Evolutionary conservation across 768 basidiomycete genomes (phyloP).

Genomic region (Mycena kentingensis): DNA sequence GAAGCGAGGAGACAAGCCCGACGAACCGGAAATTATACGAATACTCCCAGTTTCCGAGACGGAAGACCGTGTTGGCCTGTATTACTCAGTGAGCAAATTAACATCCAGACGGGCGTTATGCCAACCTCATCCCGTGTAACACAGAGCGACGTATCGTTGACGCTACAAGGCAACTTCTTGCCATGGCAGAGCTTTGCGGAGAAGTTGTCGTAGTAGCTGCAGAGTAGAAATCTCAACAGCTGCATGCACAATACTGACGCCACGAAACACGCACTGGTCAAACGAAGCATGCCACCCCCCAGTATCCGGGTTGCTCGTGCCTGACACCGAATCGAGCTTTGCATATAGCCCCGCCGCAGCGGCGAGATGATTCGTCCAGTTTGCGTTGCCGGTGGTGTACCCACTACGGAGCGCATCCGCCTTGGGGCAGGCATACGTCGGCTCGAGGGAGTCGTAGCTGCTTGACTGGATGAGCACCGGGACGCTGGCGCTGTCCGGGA

Average conservation of each 20-base stretch:
- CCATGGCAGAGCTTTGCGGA: conserved; percentile 53
- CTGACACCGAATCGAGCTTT: conserved; percentile 45
- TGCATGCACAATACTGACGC: not conserved
- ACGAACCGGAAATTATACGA: conserved; percentile 45
- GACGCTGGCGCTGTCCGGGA: conserved; percentile 38
- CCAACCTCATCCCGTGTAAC: conserved; percentile 44
- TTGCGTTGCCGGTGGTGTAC: conserved; percentile 42
- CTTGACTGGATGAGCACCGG: conserved; percentile 43
- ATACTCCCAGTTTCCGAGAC: conserved; percentile 64
- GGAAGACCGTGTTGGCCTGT: conserved; percentile 53
- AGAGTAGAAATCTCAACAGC: not conserved
- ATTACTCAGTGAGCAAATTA: not conserved
- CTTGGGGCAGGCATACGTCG: conserved; percentile 43
- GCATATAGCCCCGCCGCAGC: conserved; percentile 41
- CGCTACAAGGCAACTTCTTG: conserved; percentile 46
- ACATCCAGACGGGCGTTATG: not conserved
- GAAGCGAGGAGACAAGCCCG: not conserved
- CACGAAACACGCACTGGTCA: conserved; percentile 43
- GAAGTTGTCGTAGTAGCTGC: conserved; percentile 54
- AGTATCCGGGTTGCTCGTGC: conserved; percentile 39
- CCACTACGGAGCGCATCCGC: conserved; percentile 35
- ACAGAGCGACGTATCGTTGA: conserved; percentile 45
- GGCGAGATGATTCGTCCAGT: conserved; percentile 46
- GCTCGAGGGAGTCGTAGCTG: conserved; percentile 50
- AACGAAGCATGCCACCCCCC: conserved; percentile 53